A percentile compares a stretch with the other conserved stretches of the same genome.
Evolutionary conservation across 768 basidiomycete genomes (phyloP).

Genomic region (Suillus subluteus): DNA sequence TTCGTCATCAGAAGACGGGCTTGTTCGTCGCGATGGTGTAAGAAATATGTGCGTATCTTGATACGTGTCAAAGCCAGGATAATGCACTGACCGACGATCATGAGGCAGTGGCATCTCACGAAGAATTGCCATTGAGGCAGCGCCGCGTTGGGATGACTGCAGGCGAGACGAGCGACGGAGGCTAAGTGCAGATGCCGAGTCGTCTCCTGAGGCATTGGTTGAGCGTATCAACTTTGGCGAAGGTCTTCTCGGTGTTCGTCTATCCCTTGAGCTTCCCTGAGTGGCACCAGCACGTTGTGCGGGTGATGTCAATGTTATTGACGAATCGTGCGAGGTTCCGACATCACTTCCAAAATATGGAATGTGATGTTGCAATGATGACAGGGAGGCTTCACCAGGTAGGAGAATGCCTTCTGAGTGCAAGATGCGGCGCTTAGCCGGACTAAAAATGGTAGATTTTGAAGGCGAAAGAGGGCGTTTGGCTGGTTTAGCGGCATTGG

Average conservation of each 20-base stretch:
- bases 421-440: conserved; percentile 71
- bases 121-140: conserved; percentile 30
- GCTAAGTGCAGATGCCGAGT: conserved; percentile 8
- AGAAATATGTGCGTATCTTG: conserved; percentile 42
- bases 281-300: conserved; percentile 18
- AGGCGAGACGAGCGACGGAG: conserved; percentile 18
- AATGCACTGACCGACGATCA: conserved; percentile 62
- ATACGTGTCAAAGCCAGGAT: conserved; percentile 67
- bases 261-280: conserved; percentile 18
- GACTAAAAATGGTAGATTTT: conserved; percentile 51
- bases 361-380: not conserved
- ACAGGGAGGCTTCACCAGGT: conserved; percentile 19
- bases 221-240: conserved; percentile 31
- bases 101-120: conserved; percentile 45
- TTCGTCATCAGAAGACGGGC: conserved; percentile 9
- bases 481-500: conserved; percentile 37
- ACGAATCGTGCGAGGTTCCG: conserved; percentile 43
- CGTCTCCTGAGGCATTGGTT: conserved; percentile 13
- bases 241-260: conserved; percentile 14
- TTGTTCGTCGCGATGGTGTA: conserved; percentile 9
- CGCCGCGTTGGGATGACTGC: conserved; percentile 19
- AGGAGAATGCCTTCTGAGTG: conserved; percentile 53
- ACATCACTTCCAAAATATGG: conserved; percentile 29
- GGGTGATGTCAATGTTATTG: conserved; percentile 14
- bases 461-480: conserved; percentile 71